Evolutionary conservation across 2,329 filamentous ascomycete species (phyloP).

Genomic region (Botrytis galanthina): DNA sequence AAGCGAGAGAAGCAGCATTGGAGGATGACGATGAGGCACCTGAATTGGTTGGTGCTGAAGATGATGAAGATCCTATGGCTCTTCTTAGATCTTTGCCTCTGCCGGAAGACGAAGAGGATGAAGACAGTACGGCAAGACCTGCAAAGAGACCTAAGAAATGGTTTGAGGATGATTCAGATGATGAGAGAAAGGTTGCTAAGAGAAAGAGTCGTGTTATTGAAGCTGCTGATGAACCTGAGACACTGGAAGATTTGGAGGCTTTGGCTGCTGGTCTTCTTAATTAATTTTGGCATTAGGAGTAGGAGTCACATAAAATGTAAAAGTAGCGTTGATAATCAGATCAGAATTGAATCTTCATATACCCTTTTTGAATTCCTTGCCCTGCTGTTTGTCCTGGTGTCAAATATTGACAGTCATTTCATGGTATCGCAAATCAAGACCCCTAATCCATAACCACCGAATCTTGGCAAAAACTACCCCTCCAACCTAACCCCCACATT

Average conservation of each 20-base stretch:
- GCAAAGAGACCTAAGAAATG: constrained; percentile 73
- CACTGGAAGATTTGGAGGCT: constrained; percentile 74
- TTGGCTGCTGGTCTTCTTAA: constrained; percentile 71
- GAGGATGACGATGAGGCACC: constrained; percentile 39
- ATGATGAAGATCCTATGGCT: constrained; percentile 54
- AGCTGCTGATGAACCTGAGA: constrained; percentile 69
- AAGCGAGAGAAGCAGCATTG: constrained; percentile 60
- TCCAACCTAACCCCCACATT: constrained; percentile 15
- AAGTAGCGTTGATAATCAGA: constrained; percentile 6
- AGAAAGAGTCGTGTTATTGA: constrained; percentile 56
- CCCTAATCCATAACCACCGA: not conserved
- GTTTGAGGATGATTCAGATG: constrained; percentile 67
- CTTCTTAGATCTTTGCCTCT: constrained; percentile 58
- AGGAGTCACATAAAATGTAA: not conserved
- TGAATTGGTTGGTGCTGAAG: constrained; percentile 39
- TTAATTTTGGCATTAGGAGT: constrained; percentile 16
- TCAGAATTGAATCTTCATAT: constrained; percentile 10
- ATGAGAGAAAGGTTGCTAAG: constrained; percentile 45
- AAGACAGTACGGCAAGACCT: constrained; percentile 53
- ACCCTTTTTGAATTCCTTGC: not conserved
- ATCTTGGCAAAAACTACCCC: constrained; percentile 16
- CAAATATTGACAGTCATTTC: not conserved
- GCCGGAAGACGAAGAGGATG: constrained; percentile 48
- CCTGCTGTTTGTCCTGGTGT: not conserved
- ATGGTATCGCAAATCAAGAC: not conserved